Conservation (phyloP, 768 basidiomycete species). For the Suillus sp. region DNA sequence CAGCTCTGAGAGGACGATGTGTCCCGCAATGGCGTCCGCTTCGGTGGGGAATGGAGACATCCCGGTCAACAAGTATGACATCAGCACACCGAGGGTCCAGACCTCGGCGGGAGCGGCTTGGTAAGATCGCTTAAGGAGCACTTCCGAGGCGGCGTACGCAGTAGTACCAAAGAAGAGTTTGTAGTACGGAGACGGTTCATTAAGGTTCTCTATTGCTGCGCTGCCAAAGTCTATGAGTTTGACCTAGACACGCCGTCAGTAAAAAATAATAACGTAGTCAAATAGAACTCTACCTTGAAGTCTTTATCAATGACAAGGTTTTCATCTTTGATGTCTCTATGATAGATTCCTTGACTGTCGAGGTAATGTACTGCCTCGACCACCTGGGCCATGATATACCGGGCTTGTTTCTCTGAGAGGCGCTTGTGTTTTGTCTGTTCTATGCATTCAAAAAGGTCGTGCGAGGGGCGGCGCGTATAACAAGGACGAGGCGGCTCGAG, state of each 20-base stretch:
- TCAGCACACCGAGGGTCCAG: constrained; percentile 93
- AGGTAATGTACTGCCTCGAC: constrained; percentile 85
- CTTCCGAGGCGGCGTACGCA: constrained; percentile 94
- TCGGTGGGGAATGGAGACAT: constrained; percentile 91
- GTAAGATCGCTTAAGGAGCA: constrained; percentile 85
- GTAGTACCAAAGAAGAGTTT: constrained; percentile 89
- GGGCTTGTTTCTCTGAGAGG: constrained; percentile 75
- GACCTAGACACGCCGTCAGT: constrained; percentile 50
- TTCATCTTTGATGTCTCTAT: constrained; percentile 97
- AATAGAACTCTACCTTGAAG: constrained; percentile 54
- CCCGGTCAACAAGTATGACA: constrained; percentile 93
- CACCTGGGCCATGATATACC: constrained; percentile 84
- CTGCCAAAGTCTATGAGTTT: constrained; percentile 97
- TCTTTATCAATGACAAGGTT: constrained; percentile 81
- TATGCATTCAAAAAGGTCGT: constrained; percentile 95
- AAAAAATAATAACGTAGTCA: background rate
- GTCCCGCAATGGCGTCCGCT: constrained; percentile 72
- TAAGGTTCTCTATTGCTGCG: constrained; percentile 72
- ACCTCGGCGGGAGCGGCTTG: constrained; percentile 94
- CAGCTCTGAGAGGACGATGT: constrained; percentile 52
- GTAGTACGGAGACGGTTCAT: constrained; percentile 64
- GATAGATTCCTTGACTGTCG: constrained; percentile 80
- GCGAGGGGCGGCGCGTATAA: constrained; percentile 73
- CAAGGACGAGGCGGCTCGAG: constrained; percentile 38
- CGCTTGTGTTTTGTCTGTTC: constrained; percentile 82